These are phyloP conservation scores for Crithidia thermophila DNA, from an alignment of 208 protist species.

Conservation along the genomic window DNA sequence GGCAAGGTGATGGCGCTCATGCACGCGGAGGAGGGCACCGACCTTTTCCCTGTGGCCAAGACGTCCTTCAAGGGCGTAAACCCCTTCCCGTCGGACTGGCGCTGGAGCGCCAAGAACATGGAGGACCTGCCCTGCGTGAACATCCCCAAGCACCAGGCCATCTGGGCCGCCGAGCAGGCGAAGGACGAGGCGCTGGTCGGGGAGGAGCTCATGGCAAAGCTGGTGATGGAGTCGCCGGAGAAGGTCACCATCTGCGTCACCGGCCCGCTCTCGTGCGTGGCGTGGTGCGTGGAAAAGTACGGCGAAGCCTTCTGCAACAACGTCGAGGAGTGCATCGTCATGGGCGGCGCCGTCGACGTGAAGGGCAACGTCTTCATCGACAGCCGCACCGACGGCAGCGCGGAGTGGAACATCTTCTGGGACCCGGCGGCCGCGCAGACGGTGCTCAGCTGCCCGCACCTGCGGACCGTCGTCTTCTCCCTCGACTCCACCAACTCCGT, in stretches of 20 bases:
- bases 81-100: constrained; percentile 86
- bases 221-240: constrained; percentile 69
- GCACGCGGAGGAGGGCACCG: constrained; percentile 40
- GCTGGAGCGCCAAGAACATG: constrained; percentile 83
- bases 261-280: constrained; percentile 83
- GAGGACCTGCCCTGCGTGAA: constrained; percentile 86
- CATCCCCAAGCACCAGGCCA: constrained; percentile 47
- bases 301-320: constrained; percentile 74
- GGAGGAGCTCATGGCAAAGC: constrained; percentile 81
- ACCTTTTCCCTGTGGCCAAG: constrained; percentile 72
- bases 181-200: constrained; percentile 57
- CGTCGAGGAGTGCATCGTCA: constrained; percentile 87
- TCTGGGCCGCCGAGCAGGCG: constrained; percentile 51
- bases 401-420: constrained; percentile 94
- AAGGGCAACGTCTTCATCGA: constrained; percentile 85
- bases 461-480: constrained; percentile 75
- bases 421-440: constrained; percentile 74
- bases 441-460: constrained; percentile 59
- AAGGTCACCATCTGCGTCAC: constrained; percentile 90
- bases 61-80: constrained; percentile 81
- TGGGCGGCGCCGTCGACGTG: constrained; percentile 88
- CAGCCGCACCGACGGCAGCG: constrained; percentile 67
- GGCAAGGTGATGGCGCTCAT: constrained; percentile 85
- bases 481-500: constrained; percentile 89
- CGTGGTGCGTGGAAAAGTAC: constrained; percentile 85